A percentile compares a stretch with the other conserved stretches of the same genome.
Evolutionary conservation across 345 rosid genomes (phyloP).

Genomic region (Tarenaya hassleriana): DNA sequence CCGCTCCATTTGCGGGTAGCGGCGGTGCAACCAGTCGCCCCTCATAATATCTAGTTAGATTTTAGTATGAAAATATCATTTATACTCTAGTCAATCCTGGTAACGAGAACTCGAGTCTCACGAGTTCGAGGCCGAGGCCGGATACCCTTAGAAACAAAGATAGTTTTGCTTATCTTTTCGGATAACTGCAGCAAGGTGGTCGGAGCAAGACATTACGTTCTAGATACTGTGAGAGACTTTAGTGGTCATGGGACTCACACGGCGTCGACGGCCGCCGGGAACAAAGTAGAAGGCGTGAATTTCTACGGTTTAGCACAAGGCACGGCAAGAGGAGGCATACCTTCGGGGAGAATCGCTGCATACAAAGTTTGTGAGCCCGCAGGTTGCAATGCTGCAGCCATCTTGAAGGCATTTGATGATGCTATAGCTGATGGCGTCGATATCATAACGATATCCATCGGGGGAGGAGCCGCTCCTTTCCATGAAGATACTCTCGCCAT

Average conservation of each 20-base stretch:
- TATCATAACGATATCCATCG: conserved; percentile 65
- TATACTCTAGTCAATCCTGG: too few relatives aligned
- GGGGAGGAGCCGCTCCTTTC: conserved; percentile 34
- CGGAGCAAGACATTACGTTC: conserved; percentile 29
- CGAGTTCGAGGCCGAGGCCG: too few relatives aligned
- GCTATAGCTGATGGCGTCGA: conserved; percentile 50
- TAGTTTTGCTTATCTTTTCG: neutral
- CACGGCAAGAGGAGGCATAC: conserved; percentile 52
- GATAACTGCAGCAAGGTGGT: conserved; percentile 20
- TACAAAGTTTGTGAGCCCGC: conserved; percentile 29
- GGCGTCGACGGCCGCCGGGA: conserved; percentile 67
- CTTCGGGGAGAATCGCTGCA: conserved; percentile 46
- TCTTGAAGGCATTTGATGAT: conserved; percentile 30
- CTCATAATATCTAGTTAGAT: too few relatives aligned
- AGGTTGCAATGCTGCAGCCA: conserved; percentile 9
- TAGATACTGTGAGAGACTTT: conserved; percentile 26
- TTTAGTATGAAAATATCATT: too few relatives aligned
- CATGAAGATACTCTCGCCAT: conserved; percentile 40
- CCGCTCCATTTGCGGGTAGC: too few relatives aligned
- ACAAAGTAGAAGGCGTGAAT: conserved; percentile 28
- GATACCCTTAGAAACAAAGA: neutral
- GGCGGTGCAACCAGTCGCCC: too few relatives aligned
- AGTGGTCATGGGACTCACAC: conserved; percentile 49
- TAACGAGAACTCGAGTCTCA: neutral
- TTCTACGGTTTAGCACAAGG: conserved; percentile 46